Conservation (phyloP, 192 early-diverging fungal species). For the Spizellomyces punctatus region DNA sequence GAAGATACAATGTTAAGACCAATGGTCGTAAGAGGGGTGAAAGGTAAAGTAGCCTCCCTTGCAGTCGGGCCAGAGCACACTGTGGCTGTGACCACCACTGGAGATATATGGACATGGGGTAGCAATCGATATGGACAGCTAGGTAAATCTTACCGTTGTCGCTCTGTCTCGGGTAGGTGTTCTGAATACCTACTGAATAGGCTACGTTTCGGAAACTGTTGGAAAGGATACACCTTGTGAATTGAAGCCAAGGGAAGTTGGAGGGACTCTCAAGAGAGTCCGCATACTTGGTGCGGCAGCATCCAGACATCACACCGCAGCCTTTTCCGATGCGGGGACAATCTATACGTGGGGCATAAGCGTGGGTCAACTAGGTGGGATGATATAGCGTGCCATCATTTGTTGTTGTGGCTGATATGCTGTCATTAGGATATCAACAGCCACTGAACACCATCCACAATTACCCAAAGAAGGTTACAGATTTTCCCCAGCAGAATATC, state of each 20-base stretch:
- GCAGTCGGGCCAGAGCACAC: slow-evolving; percentile 75
- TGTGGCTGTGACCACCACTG: slow-evolving; percentile 56
- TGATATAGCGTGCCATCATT: neutral
- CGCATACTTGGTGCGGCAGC: slow-evolving; percentile 62
- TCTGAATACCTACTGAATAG: neutral
- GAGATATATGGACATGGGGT: slow-evolving; percentile 68
- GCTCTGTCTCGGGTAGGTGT: neutral
- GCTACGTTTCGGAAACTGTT: slow-evolving; percentile 41
- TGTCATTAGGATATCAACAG: slow-evolving; percentile 28
- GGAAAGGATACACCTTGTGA: slow-evolving; percentile 38
- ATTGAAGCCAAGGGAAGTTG: slow-evolving; percentile 57
- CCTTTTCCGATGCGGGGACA: slow-evolving; percentile 56
- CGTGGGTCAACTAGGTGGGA: slow-evolving; percentile 69
- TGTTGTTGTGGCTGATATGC: neutral
- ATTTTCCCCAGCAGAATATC: slow-evolving; percentile 54
- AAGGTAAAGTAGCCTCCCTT: slow-evolving; percentile 37
- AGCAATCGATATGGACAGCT: slow-evolving; percentile 22
- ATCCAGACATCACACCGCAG: slow-evolving; percentile 67
- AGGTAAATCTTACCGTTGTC: too few relatives aligned
- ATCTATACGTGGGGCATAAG: slow-evolving; percentile 73
- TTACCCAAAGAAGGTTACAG: slow-evolving; percentile 64
- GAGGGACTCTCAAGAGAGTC: slow-evolving; percentile 54
- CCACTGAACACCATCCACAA: slow-evolving; percentile 41
- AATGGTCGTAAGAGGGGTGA: slow-evolving; percentile 46
- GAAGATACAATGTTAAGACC: slow-evolving; percentile 63